phyloP scores from a whole-genome alignment of 208 protist genomes.

The Tritrichomonas musculus region DNA sequence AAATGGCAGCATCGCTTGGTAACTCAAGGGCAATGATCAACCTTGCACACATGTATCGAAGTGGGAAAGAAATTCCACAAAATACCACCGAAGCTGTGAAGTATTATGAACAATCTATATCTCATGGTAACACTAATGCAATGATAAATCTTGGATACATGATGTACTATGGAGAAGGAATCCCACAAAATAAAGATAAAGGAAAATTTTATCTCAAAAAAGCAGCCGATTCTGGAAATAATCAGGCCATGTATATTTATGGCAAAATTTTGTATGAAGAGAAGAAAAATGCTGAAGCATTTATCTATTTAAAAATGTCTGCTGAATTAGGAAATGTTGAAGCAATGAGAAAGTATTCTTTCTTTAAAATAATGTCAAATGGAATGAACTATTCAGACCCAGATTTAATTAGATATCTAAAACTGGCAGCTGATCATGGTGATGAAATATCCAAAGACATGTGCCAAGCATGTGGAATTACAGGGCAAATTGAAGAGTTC shows the following conservation, averaged over 20 bases:
- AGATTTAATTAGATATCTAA: too few relatives aligned
- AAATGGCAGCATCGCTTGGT: background rate
- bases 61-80: background rate
- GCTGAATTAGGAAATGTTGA: background rate
- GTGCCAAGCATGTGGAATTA: too few relatives aligned
- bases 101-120: background rate
- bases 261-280: background rate
- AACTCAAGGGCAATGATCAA: background rate
- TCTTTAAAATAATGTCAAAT: too few relatives aligned
- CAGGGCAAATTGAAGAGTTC: too few relatives aligned
- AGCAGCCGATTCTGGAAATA: background rate
- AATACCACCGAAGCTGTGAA: background rate
- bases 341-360: too few relatives aligned
- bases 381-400: too few relatives aligned
- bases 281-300: background rate
- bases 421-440: too few relatives aligned
- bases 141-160: background rate
- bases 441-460: too few relatives aligned
- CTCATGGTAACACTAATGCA: background rate
- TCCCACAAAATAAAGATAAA: background rate
- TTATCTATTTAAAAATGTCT: background rate
- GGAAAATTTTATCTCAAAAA: background rate
- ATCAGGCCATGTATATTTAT: background rate
- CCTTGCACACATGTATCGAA: background rate
- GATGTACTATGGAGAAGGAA: background rate